These are phyloP conservation scores for Monosporascus sp. DNA, from an alignment of 2,329 filamentous ascomycete genomes.

Conservation along the genomic window DNA sequence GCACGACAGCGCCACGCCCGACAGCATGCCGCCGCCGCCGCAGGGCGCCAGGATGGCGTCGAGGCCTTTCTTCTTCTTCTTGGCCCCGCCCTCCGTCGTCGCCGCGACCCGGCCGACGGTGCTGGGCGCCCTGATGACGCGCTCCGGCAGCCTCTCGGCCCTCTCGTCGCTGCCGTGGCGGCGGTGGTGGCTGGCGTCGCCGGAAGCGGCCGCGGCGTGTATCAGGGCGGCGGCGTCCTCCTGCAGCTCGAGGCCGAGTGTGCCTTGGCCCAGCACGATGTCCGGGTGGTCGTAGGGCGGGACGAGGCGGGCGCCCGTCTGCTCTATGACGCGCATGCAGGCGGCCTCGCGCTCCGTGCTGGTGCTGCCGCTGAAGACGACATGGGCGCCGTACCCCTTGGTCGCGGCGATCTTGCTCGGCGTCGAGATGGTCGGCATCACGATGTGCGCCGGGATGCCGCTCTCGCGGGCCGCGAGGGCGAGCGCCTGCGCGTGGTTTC, in stretches of 20 bases:
- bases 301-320: conserved; percentile 73
- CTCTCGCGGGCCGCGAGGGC: conserved; percentile 74
- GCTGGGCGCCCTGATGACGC: conserved; percentile 4
- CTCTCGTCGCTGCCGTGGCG: conserved; percentile 2
- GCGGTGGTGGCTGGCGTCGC: conserved; percentile 1
- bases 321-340: conserved; percentile 59
- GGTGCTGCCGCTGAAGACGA: conserved; percentile 80
- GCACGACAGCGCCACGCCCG: conserved; percentile 73
- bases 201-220: conserved; percentile 20
- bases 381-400: conserved; percentile 65
- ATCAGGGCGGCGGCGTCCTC: conserved; percentile 60
- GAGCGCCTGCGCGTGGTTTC: conserved; percentile 92
- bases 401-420: conserved; percentile 86
- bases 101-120: conserved; percentile 4
- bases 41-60: conserved; percentile 76
- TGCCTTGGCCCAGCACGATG: conserved; percentile 92
- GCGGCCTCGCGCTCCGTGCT: conserved; percentile 74
- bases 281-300: conserved; percentile 91
- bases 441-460: conserved; percentile 73
- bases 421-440: conserved; percentile 85
- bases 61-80: conserved; percentile 32
- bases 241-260: conserved; percentile 75
- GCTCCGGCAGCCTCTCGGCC: conserved; percentile 12
- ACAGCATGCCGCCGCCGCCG: conserved; percentile 83
- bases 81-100: conserved; percentile 3